phyloP scores from a whole-genome alignment of 2,329 filamentous ascomycete genomes.

The Diaporthe aspalathi region DNA sequence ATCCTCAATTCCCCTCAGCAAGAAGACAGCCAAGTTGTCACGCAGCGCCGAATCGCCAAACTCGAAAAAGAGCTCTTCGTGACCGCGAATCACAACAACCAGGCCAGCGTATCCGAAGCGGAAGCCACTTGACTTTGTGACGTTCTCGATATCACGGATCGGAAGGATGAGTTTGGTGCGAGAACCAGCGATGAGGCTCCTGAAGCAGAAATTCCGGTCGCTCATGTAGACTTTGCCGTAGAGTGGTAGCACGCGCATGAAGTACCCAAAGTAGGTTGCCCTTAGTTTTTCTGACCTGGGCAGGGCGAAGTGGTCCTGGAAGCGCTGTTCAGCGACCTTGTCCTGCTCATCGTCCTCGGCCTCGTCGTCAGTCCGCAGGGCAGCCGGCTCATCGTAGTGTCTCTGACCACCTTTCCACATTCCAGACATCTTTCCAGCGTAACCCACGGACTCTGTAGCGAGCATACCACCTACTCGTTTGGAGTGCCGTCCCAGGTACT shows the following conservation, averaged over 20 bases:
- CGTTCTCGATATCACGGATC: slow-evolving; percentile 90
- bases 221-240: slow-evolving; percentile 98
- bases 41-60: slow-evolving; percentile 81
- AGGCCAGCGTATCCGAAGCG: slow-evolving; percentile 90
- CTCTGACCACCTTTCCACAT: slow-evolving; percentile 95
- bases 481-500: slow-evolving; percentile 82
- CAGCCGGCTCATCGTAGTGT: slow-evolving; percentile 79
- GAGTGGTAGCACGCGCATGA: slow-evolving; percentile 89
- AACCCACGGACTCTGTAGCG: slow-evolving; percentile 93
- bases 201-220: slow-evolving; percentile 88
- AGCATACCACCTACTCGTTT: slow-evolving; percentile 85
- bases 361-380: slow-evolving; percentile 65
- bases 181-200: slow-evolving; percentile 88
- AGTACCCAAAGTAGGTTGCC: slow-evolving; percentile 90
- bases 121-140: slow-evolving; percentile 95
- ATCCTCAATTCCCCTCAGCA: slow-evolving; percentile 81
- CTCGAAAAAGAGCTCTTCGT: slow-evolving; percentile 97
- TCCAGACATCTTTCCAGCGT: slow-evolving; percentile 94
- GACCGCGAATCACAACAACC: slow-evolving; percentile 90
- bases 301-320: slow-evolving; percentile 91
- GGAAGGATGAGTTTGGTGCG: slow-evolving; percentile 93
- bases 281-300: slow-evolving; percentile 84
- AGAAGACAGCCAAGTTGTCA: slow-evolving; percentile 88
- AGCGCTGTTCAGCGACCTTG: slow-evolving; percentile 76
- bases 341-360: slow-evolving; percentile 63